These are phyloP conservation scores for Fusarium incarnatum DNA, from an alignment of 2,329 filamentous ascomycete genomes.

Conservation along the genomic window DNA sequence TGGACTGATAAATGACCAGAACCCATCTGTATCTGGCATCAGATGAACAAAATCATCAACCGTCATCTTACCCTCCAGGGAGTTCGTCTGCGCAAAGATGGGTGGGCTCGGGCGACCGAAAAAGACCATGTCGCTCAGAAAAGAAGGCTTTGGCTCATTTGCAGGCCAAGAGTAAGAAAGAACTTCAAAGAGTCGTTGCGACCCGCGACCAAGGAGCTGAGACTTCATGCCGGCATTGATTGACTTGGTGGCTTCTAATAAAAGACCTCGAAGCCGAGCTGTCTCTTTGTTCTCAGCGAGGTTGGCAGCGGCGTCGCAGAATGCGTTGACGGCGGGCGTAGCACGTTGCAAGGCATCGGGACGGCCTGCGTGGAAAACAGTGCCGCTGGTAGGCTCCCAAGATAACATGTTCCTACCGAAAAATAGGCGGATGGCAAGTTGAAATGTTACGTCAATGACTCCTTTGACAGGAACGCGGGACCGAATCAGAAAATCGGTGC, in stretches of 20 bases:
- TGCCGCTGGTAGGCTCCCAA: conserved; percentile 1
- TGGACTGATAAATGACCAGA: background rate
- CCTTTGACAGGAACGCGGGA: conserved; percentile 3
- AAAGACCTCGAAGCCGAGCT: too few relatives aligned
- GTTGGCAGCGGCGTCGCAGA: background rate
- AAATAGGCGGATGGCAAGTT: background rate
- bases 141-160: background rate
- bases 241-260: background rate
- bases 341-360: conserved; percentile 2
- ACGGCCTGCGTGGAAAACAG: background rate
- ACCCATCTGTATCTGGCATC: conserved; percentile 1
- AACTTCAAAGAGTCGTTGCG: background rate
- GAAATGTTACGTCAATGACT: conserved; percentile 1
- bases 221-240: conserved; percentile 1
- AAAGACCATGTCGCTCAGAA: background rate
- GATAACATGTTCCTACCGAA: conserved; percentile 1
- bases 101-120: background rate
- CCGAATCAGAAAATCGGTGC: background rate
- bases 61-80: background rate
- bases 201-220: background rate
- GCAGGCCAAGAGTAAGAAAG: background rate
- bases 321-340: background rate
- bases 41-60: background rate
- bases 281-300: too few relatives aligned
- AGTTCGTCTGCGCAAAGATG: conserved; percentile 4